Percentiles rank a stretch among this genome's conserved stretches.
phyloP scores from a whole-genome alignment of 129 eudicot species.

The Centaurea solstitialis region DNA sequence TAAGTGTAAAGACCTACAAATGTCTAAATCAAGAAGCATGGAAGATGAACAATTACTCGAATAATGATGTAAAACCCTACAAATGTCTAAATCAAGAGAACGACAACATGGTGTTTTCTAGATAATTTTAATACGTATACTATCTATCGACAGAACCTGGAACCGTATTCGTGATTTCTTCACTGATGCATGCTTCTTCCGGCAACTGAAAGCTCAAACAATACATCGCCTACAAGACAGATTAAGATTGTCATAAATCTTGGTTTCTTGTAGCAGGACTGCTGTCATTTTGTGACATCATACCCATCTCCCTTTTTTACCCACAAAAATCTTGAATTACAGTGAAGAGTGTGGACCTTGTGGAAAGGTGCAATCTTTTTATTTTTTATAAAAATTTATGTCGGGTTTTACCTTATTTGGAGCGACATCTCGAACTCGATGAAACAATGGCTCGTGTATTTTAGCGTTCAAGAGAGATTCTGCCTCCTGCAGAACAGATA shows the following conservation, averaged over 20 bases:
- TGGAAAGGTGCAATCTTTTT: background rate
- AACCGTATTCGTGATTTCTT: slow-evolving; percentile 17
- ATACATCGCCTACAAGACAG: slow-evolving; percentile 79
- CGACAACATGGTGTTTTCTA: slow-evolving; percentile 5
- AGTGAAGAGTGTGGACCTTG: background rate
- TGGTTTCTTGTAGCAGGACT: background rate
- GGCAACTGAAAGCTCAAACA: slow-evolving; percentile 94
- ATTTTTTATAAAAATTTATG: background rate
- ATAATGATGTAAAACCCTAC: slow-evolving; percentile 2
- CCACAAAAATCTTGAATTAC: background rate
- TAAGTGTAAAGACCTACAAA: background rate
- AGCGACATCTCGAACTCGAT: slow-evolving; percentile 97
- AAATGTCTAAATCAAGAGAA: slow-evolving; percentile 17
- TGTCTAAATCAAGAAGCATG: background rate
- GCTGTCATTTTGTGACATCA: background rate
- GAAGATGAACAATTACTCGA: background rate
- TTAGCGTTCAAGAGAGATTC: slow-evolving; percentile 71
- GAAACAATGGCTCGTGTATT: slow-evolving; percentile 70
- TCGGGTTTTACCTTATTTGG: slow-evolving; percentile 86
- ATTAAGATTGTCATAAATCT: background rate
- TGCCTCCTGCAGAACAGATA: slow-evolving; percentile 59
- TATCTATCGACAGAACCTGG: slow-evolving; percentile 5
- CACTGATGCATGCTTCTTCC: slow-evolving; percentile 68
- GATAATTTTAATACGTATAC: background rate
- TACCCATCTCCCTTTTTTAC: background rate